Base-by-base conservation (phyloP, 73 alveolate genomes). In the Stentor coeruleus region DNA sequence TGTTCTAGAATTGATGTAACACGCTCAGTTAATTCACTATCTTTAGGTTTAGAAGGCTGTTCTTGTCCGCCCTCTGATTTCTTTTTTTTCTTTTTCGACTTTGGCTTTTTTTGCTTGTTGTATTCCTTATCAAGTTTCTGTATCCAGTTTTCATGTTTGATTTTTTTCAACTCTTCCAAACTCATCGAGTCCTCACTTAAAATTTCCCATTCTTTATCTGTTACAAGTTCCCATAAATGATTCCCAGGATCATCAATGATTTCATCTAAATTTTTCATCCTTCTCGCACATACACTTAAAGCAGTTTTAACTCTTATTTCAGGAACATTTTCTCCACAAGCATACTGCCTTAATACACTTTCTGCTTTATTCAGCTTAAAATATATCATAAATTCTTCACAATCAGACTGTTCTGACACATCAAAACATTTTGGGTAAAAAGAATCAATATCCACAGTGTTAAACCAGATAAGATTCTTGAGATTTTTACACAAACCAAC, bases 341-440 rank as follows among this genome's bases (percentile, higher is more conserved):
- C 38, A 35, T 79, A 84, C 6, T 84, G 83, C 82, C 89, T 89
- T 38, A 91, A 82, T 36, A 91, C 74, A 3, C 93, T 77, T 15
- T 85, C 81, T 2, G 97, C 97, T 74, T 89, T 89, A 15, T 86
- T 84, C 0, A 81, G 66, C 79, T 91, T 81, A 58, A 94, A 96
- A 58, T 96, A 93, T 81, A 88, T 90, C 31, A 91, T 81, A 79
- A 94, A 96, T 59, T 96, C 98, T 88, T 94, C 95, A n/a, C 86
- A 82, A 42, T 96, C 97, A 38, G 91, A 92, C 72, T 89, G 91
- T 59, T 93, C 95, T 73, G 92, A 84, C 59, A 96, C 84, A 85
- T 96, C 99, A 84, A 86, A 96, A 39, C 98, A 92, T 74, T 95
- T 84, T 36, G 99, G 99, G 81, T 85, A 96, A 90, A 96, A 96